A percentile compares a stretch with the other conserved stretches of the same genome.
phyloP scores from a whole-genome alignment of 306 rosid genomes.

The Glycine soja region DNA sequence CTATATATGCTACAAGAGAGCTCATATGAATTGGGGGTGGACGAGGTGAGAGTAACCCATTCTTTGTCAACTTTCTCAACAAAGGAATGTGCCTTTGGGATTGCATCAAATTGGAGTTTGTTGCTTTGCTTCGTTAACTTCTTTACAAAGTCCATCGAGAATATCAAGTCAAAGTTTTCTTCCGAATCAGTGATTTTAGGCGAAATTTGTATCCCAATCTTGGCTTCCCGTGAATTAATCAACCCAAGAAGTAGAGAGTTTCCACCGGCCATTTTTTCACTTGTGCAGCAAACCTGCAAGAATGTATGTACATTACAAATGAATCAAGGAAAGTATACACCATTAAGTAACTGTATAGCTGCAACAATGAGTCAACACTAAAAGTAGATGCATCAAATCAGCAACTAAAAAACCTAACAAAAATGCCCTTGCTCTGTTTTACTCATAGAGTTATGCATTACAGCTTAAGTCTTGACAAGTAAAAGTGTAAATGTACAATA shows the following conservation, averaged over 20 bases:
- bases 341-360: background rate
- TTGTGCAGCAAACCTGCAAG: constrained; percentile 71
- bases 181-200: constrained; percentile 53
- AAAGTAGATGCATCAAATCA: constrained; percentile 7
- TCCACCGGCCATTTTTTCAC: constrained; percentile 55
- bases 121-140: constrained; percentile 63
- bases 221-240: constrained; percentile 57
- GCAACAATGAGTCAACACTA: constrained; percentile 17
- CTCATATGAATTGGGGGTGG: constrained; percentile 74
- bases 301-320: constrained; percentile 43
- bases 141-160: constrained; percentile 64
- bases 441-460: background rate
- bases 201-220: constrained; percentile 68
- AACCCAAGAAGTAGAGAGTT: constrained; percentile 74
- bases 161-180: constrained; percentile 63
- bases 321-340: constrained; percentile 29
- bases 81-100: constrained; percentile 61
- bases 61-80: constrained; percentile 76
- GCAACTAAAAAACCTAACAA: constrained; percentile 2
- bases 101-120: constrained; percentile 67
- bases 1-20: constrained; percentile 72
- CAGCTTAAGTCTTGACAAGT: background rate
- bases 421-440: background rate
- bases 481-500: background rate
- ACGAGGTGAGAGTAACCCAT: constrained; percentile 75